Conservation (phyloP, 331 rosid genomes). For the Saraca asoca region DNA sequence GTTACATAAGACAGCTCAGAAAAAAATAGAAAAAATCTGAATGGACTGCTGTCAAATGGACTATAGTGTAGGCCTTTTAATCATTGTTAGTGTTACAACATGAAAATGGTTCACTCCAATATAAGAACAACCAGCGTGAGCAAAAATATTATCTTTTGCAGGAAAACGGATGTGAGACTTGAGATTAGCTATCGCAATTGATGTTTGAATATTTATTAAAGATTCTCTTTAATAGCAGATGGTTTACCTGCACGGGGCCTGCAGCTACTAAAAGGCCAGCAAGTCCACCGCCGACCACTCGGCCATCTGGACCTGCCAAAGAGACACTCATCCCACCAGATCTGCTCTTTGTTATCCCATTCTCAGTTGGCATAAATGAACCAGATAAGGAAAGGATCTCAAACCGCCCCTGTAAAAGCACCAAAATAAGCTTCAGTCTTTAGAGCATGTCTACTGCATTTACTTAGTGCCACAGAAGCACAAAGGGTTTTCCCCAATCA, state of each 20-base stretch:
- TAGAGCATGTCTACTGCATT: not conserved
- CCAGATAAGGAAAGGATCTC: conserved; percentile 86
- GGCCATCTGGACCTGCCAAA: conserved; percentile 87
- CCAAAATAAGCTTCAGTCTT: conserved; percentile 11
- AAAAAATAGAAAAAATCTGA: not conserved
- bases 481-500: not conserved
- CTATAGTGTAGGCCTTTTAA: no score
- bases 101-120: no score
- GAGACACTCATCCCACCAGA: conserved; percentile 90
- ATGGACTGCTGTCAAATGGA: no score
- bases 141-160: no score
- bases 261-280: conserved; percentile 91
- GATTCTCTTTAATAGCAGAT: conserved; percentile 9
- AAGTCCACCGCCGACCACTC: conserved; percentile 88
- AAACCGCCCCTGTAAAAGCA: conserved; percentile 67
- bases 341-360: conserved; percentile 68
- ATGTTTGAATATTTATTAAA: not conserved
- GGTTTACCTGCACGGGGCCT: conserved; percentile 86
- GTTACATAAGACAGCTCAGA: conserved; percentile 22
- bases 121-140: no score
- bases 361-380: conserved; percentile 76
- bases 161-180: no score
- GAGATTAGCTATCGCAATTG: not conserved
- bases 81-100: no score
- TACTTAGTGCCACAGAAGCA: conserved; percentile 4